phyloP scores from a whole-genome alignment of 805 yeast genomes.

The Komagataella pastoris region DNA sequence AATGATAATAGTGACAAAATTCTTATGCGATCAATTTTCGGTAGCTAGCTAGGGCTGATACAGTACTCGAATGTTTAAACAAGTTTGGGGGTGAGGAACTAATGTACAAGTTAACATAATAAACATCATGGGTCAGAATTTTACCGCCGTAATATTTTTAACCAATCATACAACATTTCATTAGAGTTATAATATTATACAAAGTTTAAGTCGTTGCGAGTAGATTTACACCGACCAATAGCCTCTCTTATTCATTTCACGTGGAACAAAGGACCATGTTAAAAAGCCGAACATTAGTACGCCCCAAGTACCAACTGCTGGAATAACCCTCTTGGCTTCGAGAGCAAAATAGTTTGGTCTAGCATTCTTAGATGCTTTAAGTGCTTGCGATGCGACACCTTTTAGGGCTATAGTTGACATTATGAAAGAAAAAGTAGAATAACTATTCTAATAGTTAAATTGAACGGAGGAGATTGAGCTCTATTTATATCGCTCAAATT shows the following conservation, averaged over 20 bases:
- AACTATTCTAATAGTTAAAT: no score
- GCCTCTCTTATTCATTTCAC: conserved; percentile 11
- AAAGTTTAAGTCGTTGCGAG: background rate
- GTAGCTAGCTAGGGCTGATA: no score
- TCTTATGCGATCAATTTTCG: no score
- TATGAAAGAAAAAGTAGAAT: background rate
- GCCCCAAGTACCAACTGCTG: conserved; percentile 16
- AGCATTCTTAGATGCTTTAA: conserved; percentile 10
- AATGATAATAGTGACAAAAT: no score
- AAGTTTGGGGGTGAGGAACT: no score
- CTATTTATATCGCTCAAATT: background rate
- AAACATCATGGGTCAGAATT: no score
- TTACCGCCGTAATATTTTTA: no score
- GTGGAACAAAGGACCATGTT: conserved; percentile 16
- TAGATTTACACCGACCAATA: conserved; percentile 12
- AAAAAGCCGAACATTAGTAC: conserved; percentile 11
- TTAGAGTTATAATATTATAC: background rate
- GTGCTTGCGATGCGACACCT: conserved; percentile 7
- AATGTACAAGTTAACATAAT: no score
- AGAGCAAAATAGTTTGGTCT: conserved; percentile 18
- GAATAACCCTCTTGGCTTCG: conserved; percentile 13
- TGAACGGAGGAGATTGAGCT: background rate
- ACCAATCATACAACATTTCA: background rate
- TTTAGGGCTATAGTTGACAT: background rate
- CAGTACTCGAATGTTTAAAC: no score